These are phyloP conservation scores for Psidium friedrichsthalianum DNA, from an alignment of 345 rosid species.

Conservation along the genomic window DNA sequence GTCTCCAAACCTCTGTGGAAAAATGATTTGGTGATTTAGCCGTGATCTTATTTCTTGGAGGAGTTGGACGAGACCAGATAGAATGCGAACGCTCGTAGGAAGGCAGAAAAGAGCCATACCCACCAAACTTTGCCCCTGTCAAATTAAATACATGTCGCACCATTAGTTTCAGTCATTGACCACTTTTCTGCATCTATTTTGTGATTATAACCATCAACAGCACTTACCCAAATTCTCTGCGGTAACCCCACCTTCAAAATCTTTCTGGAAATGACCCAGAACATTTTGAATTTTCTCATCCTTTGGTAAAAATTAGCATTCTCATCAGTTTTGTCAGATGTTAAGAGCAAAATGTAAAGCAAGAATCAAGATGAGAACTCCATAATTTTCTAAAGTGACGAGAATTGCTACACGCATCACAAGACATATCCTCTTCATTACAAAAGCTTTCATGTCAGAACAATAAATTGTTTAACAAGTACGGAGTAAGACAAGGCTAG, in stretches of 20 bases:
- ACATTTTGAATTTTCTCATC: conserved; percentile 54
- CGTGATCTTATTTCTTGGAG: conserved; percentile 11
- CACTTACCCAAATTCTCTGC: conserved; percentile 54
- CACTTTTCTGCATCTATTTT: not conserved
- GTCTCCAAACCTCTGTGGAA: conserved; percentile 32
- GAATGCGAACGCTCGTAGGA: conserved; percentile 20
- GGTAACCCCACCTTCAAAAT: conserved; percentile 34
- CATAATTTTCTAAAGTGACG: not conserved
- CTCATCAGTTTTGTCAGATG: conserved; percentile 2
- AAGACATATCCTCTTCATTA: not conserved
- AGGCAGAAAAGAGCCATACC: conserved; percentile 73
- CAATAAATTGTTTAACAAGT: not conserved
- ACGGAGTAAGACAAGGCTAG: not conserved
- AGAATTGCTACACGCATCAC: not conserved
- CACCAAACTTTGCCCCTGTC: conserved; percentile 48
- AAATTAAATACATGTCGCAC: conserved; percentile 8
- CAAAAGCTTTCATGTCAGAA: not conserved
- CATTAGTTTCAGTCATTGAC: not conserved
- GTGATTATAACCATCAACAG: not conserved
- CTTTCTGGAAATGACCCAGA: conserved; percentile 61
- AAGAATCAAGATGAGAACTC: not conserved
- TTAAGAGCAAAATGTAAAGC: not conserved
- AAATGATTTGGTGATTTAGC: conserved; percentile 18
- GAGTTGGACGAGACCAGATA: conserved; percentile 18
- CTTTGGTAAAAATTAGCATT: conserved; percentile 24